Percentiles rank a stretch among this genome's conserved stretches.
phyloP scores from a whole-genome alignment of 2,329 filamentous ascomycete genomes.

The Apiospora hydei region DNA sequence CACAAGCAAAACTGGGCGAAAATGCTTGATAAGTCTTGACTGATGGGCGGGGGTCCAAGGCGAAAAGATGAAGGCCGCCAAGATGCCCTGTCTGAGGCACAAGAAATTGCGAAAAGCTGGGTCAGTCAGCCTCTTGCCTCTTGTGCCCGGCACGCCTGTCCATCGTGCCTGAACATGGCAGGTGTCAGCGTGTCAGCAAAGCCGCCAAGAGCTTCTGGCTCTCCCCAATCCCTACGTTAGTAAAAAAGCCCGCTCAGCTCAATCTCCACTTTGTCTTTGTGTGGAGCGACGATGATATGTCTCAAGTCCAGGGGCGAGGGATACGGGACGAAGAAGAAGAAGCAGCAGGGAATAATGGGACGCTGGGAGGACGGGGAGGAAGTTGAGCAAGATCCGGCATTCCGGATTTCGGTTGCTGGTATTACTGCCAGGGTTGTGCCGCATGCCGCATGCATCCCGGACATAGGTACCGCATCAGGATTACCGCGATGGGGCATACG shows the following conservation, averaged over 20 bases:
- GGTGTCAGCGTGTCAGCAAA: neutral
- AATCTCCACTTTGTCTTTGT: neutral
- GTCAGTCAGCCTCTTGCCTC: neutral
- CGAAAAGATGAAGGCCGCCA: neutral
- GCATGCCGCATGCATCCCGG: neutral
- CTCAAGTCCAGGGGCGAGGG: neutral
- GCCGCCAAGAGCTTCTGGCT: neutral
- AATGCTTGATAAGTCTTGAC: slow-evolving; percentile 4
- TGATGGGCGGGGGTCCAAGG: neutral
- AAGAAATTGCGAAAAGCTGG: neutral
- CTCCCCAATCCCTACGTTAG: neutral
- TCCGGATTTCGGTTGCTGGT: slow-evolving; percentile 4
- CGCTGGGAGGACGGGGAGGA: neutral
- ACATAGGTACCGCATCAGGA: slow-evolving; percentile 6
- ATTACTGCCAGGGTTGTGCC: neutral
- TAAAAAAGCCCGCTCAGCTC: neutral
- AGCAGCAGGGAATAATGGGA: neutral
- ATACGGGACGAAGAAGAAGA: too few relatives aligned
- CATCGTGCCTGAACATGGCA: neutral
- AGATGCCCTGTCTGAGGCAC: neutral
- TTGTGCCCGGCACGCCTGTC: neutral
- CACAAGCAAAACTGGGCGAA: neutral
- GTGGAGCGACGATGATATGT: neutral
- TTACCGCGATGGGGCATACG: neutral
- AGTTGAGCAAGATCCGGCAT: slow-evolving; percentile 3